Evolutionary conservation across 2,329 filamentous ascomycete species (phyloP).

Genomic region (Bipolaris oryzae): DNA sequence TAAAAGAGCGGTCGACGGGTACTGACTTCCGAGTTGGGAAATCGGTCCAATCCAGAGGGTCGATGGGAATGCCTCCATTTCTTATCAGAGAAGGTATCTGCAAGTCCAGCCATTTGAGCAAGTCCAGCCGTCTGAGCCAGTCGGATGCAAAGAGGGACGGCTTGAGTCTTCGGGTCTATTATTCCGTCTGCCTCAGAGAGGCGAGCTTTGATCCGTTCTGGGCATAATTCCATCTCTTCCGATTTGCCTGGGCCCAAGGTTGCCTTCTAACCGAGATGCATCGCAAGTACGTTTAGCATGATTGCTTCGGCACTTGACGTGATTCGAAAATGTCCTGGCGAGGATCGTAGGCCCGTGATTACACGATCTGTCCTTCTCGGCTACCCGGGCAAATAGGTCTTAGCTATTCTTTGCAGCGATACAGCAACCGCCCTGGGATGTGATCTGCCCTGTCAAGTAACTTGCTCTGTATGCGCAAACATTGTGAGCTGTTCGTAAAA

Average conservation of each 20-base stretch:
- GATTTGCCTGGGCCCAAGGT: neutral
- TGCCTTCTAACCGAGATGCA: slow-evolving; percentile 1
- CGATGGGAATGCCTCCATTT: neutral
- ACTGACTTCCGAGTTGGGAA: neutral
- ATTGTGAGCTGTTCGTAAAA: neutral
- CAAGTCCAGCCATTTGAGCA: slow-evolving; percentile 7
- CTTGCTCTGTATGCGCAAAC: neutral
- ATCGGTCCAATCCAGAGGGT: neutral
- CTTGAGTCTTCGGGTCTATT: slow-evolving; percentile 4
- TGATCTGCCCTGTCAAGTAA: neutral
- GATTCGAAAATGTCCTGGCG: neutral
- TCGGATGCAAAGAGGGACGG: slow-evolving; percentile 2
- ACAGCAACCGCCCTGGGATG: neutral
- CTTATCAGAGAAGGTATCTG: slow-evolving; percentile 1
- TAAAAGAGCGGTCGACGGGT: neutral
- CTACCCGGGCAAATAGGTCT: neutral
- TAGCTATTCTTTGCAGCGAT: slow-evolving; percentile 4
- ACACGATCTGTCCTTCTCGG: neutral
- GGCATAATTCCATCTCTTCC: neutral
- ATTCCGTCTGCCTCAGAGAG: neutral
- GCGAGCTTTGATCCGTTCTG: neutral
- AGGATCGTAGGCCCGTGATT: slow-evolving; percentile 4
- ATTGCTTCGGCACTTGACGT: slow-evolving; percentile 5
- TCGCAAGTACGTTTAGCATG: neutral
- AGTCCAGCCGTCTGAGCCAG: slow-evolving; percentile 5